phyloP scores from a whole-genome alignment of 2,329 filamentous ascomycete genomes.

The Colletotrichum liriopes region DNA sequence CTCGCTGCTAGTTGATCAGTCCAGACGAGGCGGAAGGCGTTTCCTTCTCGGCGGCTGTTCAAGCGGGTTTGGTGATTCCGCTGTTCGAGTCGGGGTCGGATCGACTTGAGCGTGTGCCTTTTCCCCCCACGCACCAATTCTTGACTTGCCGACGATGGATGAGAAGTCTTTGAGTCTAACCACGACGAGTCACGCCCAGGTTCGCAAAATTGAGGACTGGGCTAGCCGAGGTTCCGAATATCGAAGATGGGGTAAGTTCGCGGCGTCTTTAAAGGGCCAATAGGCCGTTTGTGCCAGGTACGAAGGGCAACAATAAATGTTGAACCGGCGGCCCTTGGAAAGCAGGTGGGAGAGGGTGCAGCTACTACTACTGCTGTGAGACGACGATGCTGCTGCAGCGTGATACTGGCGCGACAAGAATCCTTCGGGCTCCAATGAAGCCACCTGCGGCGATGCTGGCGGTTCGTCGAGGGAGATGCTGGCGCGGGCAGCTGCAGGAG shows the following conservation, averaged over 20 bases:
- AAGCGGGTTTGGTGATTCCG: background rate
- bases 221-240: conserved; percentile 13
- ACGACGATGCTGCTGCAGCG: conserved; percentile 65
- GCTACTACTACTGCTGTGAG: conserved; percentile 54
- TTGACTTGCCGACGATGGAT: background rate
- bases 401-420: conserved; percentile 63
- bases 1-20: background rate
- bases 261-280: conserved; percentile 18
- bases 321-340: conserved; percentile 30
- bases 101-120: background rate
- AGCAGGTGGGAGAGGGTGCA: conserved; percentile 53
- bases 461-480: conserved; percentile 58
- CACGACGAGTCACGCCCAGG: background rate
- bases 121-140: background rate
- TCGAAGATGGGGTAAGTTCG: conserved; percentile 2
- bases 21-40: background rate
- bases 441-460: conserved; percentile 65
- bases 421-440: conserved; percentile 64
- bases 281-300: conserved; percentile 18
- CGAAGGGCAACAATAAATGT: background rate
- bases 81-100: background rate
- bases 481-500: conserved; percentile 63
- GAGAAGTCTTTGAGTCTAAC: background rate
- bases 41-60: background rate
- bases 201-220: conserved; percentile 1